Base-by-base conservation (phyloP, 2,329 filamentous ascomycete species). In the Aspergillus amoenus region DNA sequence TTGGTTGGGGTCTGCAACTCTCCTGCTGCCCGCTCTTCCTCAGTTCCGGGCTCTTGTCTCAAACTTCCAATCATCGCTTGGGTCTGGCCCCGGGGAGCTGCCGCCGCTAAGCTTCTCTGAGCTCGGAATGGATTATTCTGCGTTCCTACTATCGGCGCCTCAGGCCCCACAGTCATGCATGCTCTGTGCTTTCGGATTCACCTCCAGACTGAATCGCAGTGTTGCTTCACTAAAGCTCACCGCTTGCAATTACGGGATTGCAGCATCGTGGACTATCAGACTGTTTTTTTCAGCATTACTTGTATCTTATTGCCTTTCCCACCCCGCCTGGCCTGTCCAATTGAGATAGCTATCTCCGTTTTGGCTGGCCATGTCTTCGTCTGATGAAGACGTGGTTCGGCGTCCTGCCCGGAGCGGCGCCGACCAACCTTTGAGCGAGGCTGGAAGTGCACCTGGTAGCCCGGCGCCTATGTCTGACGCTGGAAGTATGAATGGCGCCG, bases 351-450 rank as follows among this genome's bases (percentile, higher is more conserved):
- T 48, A 22, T 45, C 27, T 41, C 15, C 32, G 24, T 37, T 46
- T 42, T 27, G 41, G 22, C 52, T 40, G 44, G 62, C 32, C 40
- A 75, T 75, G 73, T 76, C 72, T 45, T 70, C 68, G 15, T 74
- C 73, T 27, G 73, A 75, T 47, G 73, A 76, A 59, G 73, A 74
- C 39, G 67, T 64, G 17, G 68, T 74, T 40, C 72, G 70, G 30
- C 72, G 70, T 45, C 70, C 73, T 37, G 70, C 70, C 46, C 68
- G 72, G 48, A 55, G 57, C 47, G 64, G 58, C 47, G 64, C 60
- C 52, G 66, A 59, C 52, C 64, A 66, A 56, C 59, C 52, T 39
- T 54, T 61, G 47, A 68, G 64, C 49, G 57, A 64, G 15, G 57
- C 58, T 21, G 62, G 55, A 37, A 68, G 61, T 47, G 68, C 69